Evolutionary conservation across 192 early-diverging fungal species (phyloP), one percentile per base, ranked within the genome.

Genomic region (Paraglomus brasilianum): DNA sequence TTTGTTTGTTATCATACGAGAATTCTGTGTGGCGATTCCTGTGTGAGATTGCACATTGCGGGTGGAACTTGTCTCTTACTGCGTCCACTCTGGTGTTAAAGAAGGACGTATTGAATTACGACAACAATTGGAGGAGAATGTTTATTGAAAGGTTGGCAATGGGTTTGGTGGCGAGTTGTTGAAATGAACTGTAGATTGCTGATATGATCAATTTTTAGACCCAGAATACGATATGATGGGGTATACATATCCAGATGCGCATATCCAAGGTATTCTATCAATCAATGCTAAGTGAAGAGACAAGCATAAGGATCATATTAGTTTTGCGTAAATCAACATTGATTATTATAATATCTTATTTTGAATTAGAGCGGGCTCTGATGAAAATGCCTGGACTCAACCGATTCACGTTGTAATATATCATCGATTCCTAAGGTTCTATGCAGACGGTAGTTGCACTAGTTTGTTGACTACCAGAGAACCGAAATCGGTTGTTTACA

Each of bases 361-460:
- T 50, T 52, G 22, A 42, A 44, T 8, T 62, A 72, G 77, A 38
- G 68, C 71, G 42, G 79, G 76, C 1, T 51, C 55, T 21, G 66
- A 71, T 51, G 76, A 80, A 36, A 78, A 50, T 24, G 8, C 58
- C 8, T 78, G 76, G 79, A 62, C 70, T 56, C 76, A 77, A 50
- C 74, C 74, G 1, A 69, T 80, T 53, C 79, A 80, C 53, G 14
- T 82, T 11, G 73, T 82, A 10, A 80, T 76, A 6, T 82, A 82
- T 70, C 73, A 78, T 52, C 55, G 79, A n/a, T 78, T 75, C 50
- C 10, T 82, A 11, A 43, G 78, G 5, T 82, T 82, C 45, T 82
- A 80, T 39, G 55, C 75, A 2, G 63, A 80, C 63, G 78, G 79
- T 39, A 66, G 66, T 7, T 59, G 80, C 11, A 38, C 78, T 10